phyloP scores from a whole-genome alignment of 805 yeast genomes.

The Zygoascus biomembranicola region DNA sequence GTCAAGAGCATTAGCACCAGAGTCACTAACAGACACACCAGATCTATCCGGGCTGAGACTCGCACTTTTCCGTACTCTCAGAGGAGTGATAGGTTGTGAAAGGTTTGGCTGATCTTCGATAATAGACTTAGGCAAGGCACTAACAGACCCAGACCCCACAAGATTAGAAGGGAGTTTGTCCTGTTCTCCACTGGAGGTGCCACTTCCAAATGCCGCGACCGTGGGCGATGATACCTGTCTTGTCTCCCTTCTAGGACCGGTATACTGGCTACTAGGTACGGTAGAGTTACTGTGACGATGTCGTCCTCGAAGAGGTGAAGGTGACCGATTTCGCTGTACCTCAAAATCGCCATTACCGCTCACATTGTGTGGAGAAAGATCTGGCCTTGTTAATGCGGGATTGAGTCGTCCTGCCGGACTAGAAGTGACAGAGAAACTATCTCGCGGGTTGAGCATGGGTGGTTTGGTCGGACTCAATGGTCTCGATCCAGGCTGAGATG shows the following conservation, averaged over 20 bases:
- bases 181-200: too few species aligned
- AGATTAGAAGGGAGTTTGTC: neutral
- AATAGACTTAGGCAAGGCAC: neutral
- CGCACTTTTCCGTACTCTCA: neutral
- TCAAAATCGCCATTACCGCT: neutral
- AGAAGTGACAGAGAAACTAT: neutral
- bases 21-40: neutral
- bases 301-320: neutral
- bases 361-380: neutral
- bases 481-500: neutral
- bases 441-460: neutral
- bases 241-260: neutral
- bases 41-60: neutral
- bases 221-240: neutral
- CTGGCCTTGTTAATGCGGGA: neutral
- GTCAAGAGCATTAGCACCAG: neutral
- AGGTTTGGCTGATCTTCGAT: neutral
- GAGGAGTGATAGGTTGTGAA: neutral
- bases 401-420: neutral
- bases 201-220: too few species aligned
- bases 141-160: neutral
- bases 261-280: neutral
- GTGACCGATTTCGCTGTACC: neutral
- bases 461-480: neutral
- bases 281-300: neutral